phyloP scores from a whole-genome alignment of 495 filamentous ascomycete genomes.

The Choiromyces venosus region DNA sequence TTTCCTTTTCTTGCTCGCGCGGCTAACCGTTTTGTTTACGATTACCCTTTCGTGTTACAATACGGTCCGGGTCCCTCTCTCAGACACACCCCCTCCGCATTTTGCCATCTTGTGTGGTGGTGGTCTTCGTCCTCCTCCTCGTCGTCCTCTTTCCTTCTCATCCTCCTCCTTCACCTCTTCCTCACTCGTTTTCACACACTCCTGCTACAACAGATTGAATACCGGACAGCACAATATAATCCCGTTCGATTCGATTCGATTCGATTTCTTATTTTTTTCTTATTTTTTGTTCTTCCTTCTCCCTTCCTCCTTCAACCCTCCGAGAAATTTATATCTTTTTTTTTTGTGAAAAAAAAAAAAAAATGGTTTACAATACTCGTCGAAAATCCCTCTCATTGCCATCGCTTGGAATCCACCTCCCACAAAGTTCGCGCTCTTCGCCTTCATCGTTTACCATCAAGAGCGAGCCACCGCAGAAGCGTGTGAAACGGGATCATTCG shows the following conservation, averaged over 20 bases:
- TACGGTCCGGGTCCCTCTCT: conserved; percentile 1
- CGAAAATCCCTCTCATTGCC: conserved; percentile 93
- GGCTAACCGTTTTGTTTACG: conserved; percentile 1
- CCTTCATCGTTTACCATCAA: conserved; percentile 52
- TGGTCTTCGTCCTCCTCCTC: conserved; percentile 29
- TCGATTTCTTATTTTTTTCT: not conserved
- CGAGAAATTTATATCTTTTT: conserved; percentile 15
- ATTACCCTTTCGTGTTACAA: conserved; percentile 3
- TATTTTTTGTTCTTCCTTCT: not conserved
- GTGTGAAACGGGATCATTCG: conserved; percentile 63
- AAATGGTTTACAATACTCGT: conserved; percentile 95
- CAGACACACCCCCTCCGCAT: not conserved
- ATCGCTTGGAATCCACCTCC: conserved; percentile 87
- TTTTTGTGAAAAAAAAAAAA: conserved; percentile 31
- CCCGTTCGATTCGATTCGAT: not conserved
- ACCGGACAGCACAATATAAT: conserved; percentile 3
- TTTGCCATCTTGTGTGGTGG: not conserved
- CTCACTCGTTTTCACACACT: conserved; percentile 15
- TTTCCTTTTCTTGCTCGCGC: not conserved
- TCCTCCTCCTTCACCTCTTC: not conserved
- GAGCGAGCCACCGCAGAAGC: conserved; percentile 66
- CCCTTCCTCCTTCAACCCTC: conserved; percentile 20
- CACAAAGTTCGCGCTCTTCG: conserved; percentile 53
- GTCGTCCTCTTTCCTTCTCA: not conserved
- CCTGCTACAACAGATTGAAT: conserved; percentile 22